Conservation (phyloP, 257 asterid genomes). For the Penstemon eatonii region DNA sequence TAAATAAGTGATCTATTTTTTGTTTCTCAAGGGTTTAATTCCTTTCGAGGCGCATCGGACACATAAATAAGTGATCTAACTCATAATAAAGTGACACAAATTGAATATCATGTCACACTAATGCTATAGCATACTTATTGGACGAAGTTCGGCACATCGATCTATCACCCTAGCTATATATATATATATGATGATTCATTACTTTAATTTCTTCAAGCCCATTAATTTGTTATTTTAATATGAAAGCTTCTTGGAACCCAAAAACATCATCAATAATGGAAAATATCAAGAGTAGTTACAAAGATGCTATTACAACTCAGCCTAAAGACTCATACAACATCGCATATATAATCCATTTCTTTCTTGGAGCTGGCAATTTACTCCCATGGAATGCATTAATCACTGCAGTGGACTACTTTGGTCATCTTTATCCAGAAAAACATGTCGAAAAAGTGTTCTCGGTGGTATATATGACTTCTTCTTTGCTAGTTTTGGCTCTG, state of each 20-base stretch:
- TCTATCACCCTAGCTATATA: background rate
- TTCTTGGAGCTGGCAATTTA: constrained; percentile 81
- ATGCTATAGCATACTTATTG: too few species aligned
- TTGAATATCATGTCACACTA: too few species aligned
- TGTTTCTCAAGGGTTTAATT: too few species aligned
- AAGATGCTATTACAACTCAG: constrained; percentile 1
- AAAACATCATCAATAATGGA: constrained; percentile 23
- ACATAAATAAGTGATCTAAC: too few species aligned
- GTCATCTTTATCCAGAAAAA: constrained; percentile 50
- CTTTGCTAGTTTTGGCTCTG: constrained; percentile 46
- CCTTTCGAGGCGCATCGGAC: too few species aligned
- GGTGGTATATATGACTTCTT: constrained; percentile 67
- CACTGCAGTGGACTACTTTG: constrained; percentile 72
- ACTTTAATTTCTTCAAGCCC: constrained; percentile 13
- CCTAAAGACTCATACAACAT: constrained; percentile 47
- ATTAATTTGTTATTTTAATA: constrained; percentile 5
- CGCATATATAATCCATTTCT: constrained; percentile 68
- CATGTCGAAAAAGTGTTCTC: constrained; percentile 71
- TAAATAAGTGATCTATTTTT: too few species aligned
- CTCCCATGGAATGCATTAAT: constrained; percentile 84
- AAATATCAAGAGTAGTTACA: constrained; percentile 18
- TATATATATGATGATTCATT: background rate
- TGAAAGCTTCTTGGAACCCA: background rate
- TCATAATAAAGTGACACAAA: too few species aligned
- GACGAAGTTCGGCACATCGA: background rate